Evolutionary conservation across 2,329 filamentous ascomycete genomes (phyloP).

Genomic region (Aspergillus pseudoterreus): DNA sequence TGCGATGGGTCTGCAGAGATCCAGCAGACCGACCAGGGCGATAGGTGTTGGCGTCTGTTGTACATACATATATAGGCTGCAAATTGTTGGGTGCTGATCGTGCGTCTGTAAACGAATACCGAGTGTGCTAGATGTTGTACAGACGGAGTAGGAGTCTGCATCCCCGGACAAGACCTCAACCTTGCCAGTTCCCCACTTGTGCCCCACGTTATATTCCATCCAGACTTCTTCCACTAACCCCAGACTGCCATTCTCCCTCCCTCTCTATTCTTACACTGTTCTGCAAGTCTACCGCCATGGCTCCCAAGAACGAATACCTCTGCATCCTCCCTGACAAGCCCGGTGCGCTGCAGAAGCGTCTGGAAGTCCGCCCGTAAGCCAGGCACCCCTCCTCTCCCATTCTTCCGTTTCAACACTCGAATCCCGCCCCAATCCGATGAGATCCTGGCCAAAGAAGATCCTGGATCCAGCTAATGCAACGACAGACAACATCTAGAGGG

Average conservation of each 20-base stretch:
- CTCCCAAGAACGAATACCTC: conserved; percentile 61
- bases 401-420: background rate
- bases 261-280: background rate
- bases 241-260: background rate
- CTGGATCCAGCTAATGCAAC: background rate
- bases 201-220: background rate
- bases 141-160: background rate
- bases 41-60: background rate
- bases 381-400: conserved; percentile 3
- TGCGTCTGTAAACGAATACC: background rate
- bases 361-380: conserved; percentile 44
- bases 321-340: conserved; percentile 66
- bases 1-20: too few species aligned
- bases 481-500: conserved; percentile 54
- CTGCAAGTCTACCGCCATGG: conserved; percentile 1
- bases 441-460: background rate
- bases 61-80: conserved; percentile 1
- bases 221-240: background rate
- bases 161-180: background rate
- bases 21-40: background rate
- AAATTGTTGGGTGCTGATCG: conserved; percentile 5
- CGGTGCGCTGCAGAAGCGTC: conserved; percentile 56
- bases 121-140: too few species aligned
- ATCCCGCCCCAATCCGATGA: background rate
- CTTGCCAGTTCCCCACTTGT: background rate